Base-by-base conservation (phyloP, 129 eudicot species). In the Helichrysum umbraculigerum region DNA sequence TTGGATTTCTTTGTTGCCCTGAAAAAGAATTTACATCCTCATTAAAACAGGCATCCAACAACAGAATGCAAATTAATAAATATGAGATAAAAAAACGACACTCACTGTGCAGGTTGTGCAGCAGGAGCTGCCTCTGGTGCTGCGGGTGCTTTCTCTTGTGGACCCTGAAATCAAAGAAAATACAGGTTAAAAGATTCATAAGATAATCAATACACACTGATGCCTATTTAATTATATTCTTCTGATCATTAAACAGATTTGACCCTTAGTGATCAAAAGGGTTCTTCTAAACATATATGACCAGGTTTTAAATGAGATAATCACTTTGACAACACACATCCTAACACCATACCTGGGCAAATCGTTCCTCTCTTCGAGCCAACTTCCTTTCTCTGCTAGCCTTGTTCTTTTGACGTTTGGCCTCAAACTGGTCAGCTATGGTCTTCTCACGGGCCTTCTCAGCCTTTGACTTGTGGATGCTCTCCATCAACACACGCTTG, bases 361-460 rank as follows among this genome's bases (percentile, higher is more conserved):
- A 73, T 2, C 83, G 76, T 69, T 81, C 84, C 60, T 76, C 84
- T 81, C 84, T 70, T 61, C 84, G 72, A 17, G 84, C 84, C 72
- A 68, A 25, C 71, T 81, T 81, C 50, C 84, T 69, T 61, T 81
- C 84, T 72, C 84, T 60, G 81, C 84, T 81, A 22, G 81, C 84
- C 77, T 81, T 81, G 59, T 81, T 75, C 84, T 81, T 81, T 17
- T 76, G 72, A 34, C 81, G 84, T 62, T 70, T 81, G 21, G 84
- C 84, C 75, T 81, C 84, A 69, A 81, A 81, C 76, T 81, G 84
- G 71, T 81, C 84, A 11, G 84, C 76, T 15, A 81, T 34, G 3
- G 84, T 81, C 84, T 81, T 81, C 81, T 81, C 84, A 22, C 84
- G 61, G 21, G 80, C 84, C 81, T 81, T 81, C n/a, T 81, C 84